Conservation (phyloP, 139 green algal species). For the Eudorina sp. region DNA sequence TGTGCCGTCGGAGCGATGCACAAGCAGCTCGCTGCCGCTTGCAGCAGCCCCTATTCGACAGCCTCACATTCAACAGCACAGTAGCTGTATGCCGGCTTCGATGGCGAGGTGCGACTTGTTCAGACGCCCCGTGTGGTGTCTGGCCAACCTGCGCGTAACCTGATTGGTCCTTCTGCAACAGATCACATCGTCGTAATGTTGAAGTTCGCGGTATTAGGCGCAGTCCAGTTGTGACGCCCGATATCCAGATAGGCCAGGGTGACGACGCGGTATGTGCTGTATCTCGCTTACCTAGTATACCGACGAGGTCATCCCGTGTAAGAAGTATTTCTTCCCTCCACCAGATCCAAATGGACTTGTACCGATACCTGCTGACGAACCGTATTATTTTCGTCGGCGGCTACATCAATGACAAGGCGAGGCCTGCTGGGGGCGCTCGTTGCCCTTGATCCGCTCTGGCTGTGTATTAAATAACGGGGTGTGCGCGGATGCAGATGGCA, state of each 20-base stretch:
- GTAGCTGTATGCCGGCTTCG: neutral
- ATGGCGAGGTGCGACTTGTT: neutral
- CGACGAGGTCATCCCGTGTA: neutral
- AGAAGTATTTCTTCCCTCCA: neutral
- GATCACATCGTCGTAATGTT: conserved; percentile 46
- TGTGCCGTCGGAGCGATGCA: conserved; percentile 11
- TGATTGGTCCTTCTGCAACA: neutral
- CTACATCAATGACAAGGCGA: conserved; percentile 88
- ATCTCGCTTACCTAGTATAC: neutral
- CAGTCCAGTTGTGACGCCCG: conserved; percentile 70
- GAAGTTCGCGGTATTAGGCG: conserved; percentile 62
- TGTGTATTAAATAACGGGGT: no score
- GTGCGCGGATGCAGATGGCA: conserved; percentile 78
- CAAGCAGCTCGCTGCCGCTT: neutral
- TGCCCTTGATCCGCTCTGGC: no score
- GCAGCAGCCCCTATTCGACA: neutral
- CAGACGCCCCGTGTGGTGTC: no score
- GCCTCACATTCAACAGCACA: neutral
- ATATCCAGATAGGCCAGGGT: conserved; percentile 62
- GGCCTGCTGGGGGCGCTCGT: no score
- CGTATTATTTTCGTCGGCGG: conserved; percentile 92
- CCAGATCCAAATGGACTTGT: conserved; percentile 83
- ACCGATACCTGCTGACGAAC: conserved; percentile 87
- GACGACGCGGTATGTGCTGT: conserved; percentile 65
- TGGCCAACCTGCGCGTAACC: no score